Evolutionary conservation across 1,284 basidiomycete species (phyloP).

Genomic region (Leccinum pallidistipes): DNA sequence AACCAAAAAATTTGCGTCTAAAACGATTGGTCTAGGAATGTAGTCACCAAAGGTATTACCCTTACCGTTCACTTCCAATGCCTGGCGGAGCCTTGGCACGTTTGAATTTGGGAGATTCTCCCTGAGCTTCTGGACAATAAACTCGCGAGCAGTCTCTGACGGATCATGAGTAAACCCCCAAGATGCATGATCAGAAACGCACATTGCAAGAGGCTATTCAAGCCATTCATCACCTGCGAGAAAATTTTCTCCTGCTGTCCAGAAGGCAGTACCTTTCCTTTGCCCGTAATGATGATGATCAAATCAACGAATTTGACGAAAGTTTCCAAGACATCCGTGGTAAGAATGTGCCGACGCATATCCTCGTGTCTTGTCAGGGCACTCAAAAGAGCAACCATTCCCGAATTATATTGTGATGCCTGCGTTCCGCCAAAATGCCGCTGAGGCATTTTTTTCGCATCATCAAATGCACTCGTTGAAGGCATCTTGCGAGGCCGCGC

Average conservation of each 20-base stretch:
- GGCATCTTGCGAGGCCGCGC: not conserved
- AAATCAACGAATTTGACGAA: slow-evolving; percentile 20
- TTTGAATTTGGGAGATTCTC: not conserved
- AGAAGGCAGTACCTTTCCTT: not conserved
- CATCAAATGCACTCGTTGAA: slow-evolving; percentile 2
- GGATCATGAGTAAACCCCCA: not conserved
- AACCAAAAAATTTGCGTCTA: not conserved
- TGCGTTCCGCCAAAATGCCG: slow-evolving; percentile 8
- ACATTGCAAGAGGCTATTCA: slow-evolving; percentile 21
- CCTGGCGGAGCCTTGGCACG: slow-evolving; percentile 7
- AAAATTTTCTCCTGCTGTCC: slow-evolving; percentile 7
- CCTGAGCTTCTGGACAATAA: slow-evolving; percentile 11
- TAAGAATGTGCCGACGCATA: slow-evolving; percentile 18
- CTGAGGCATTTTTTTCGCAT: slow-evolving; percentile 10
- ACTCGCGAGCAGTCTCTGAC: slow-evolving; percentile 11
- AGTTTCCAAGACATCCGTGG: slow-evolving; percentile 13
- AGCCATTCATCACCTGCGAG: slow-evolving; percentile 24
- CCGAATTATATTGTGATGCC: slow-evolving; percentile 19
- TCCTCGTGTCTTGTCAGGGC: slow-evolving; percentile 17
- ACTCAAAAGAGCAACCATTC: slow-evolving; percentile 26
- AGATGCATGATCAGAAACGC: not conserved
- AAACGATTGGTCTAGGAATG: not conserved
- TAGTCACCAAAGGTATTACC: not conserved
- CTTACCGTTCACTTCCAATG: slow-evolving; percentile 8
- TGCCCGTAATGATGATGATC: not conserved